Evolutionary conservation across 352 stramenopile species (phyloP).

Genomic region (Phytophthora tubulina): DNA sequence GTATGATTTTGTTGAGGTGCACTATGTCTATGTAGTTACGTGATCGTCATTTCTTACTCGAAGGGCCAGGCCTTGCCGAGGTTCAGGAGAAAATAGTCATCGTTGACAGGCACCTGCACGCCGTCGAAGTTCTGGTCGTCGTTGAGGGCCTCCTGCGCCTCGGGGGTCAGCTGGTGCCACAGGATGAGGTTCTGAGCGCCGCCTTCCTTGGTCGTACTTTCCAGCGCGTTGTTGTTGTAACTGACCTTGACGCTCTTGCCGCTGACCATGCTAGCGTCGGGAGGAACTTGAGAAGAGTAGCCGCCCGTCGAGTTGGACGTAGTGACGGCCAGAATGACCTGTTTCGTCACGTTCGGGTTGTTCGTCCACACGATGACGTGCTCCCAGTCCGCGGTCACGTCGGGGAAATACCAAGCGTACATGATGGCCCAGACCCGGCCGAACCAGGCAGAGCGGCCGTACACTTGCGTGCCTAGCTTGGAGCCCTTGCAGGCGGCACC

Average conservation of each 20-base stretch:
- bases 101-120: conserved; percentile 33
- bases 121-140: conserved; percentile 34
- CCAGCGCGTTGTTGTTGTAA: conserved; percentile 16
- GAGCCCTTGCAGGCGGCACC: conserved; percentile 5
- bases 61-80: conserved; percentile 28
- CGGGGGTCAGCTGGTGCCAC: conserved; percentile 37
- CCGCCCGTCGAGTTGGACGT: conserved; percentile 10
- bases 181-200: conserved; percentile 42
- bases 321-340: conserved; percentile 20
- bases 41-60: not conserved
- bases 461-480: conserved; percentile 24
- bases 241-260: conserved; percentile 28
- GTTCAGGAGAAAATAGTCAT: conserved; percentile 34
- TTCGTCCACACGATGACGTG: conserved; percentile 35
- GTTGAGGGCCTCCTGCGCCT: conserved; percentile 36
- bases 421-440: conserved; percentile 32
- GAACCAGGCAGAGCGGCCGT: conserved; percentile 31
- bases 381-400: conserved; percentile 17
- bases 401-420: conserved; percentile 27
- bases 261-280: conserved; percentile 10
- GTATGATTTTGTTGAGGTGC: too few species aligned
- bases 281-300: conserved; percentile 11
- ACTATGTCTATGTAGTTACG: too few species aligned
- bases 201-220: conserved; percentile 11
- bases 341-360: conserved; percentile 28